Percentiles rank a stretch among this genome's conserved stretches.
These are phyloP conservation scores for Prototheca cutis DNA, from an alignment of 163 green algal species.

Conservation along the genomic window DNA sequence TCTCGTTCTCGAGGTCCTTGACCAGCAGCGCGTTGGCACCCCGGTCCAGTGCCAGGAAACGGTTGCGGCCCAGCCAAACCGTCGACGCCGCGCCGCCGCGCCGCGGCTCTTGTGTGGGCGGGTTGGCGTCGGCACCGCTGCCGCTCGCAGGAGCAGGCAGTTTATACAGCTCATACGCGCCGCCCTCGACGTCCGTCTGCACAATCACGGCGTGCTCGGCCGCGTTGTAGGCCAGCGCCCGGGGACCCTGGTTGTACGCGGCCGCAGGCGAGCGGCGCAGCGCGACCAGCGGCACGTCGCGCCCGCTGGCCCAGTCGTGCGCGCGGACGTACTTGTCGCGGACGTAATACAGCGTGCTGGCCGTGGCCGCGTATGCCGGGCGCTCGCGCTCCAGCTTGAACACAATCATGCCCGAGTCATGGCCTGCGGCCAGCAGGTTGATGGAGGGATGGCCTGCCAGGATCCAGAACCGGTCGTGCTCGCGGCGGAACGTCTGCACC, in stretches of 20 bases:
- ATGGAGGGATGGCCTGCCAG: constrained; percentile 91
- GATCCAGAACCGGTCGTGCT: constrained; percentile 97
- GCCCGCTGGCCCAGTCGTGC: constrained; percentile 76
- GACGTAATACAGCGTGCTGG: constrained; percentile 11
- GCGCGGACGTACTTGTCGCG: constrained; percentile 89
- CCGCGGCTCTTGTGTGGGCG: too few species aligned
- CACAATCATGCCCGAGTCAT: constrained; percentile 98
- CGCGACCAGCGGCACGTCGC: constrained; percentile 84
- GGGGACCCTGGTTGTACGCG: constrained; percentile 35
- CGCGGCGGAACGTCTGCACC: constrained; percentile 90
- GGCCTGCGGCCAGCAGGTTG: constrained; percentile 95
- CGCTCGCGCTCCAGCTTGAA: constrained; percentile 99
- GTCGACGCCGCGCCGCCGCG: constrained; percentile 68
- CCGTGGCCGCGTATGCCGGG: constrained; percentile 74
- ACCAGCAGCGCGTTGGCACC: constrained; percentile 73
- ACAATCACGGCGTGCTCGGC: constrained; percentile 95
- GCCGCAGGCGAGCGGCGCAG: constrained; percentile 56
- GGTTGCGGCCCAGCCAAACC: constrained; percentile 98
- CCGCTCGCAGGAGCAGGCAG: too few species aligned
- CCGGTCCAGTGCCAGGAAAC: constrained; percentile 95
- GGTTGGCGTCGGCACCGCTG: too few species aligned
- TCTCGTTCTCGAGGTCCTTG: constrained; percentile 74
- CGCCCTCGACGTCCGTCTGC: constrained; percentile 82
- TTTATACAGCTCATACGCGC: constrained; percentile 89
- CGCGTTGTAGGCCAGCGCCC: constrained; percentile 92